Percentiles rank a stretch among this genome's conserved stretches.
Evolutionary conservation across 305 asterid species (phyloP).

Genomic region (Solanum hybrid): DNA sequence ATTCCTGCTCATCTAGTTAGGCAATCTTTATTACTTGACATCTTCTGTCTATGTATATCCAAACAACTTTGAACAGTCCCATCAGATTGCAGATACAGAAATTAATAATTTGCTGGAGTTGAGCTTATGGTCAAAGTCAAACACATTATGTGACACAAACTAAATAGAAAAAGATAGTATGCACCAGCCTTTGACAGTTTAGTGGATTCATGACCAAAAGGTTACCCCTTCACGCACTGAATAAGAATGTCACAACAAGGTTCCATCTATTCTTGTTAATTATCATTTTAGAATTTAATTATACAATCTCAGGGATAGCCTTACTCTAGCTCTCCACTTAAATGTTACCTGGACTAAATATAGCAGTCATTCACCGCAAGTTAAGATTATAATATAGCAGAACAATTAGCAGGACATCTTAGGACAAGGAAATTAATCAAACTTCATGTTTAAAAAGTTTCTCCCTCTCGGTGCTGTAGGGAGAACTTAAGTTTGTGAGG

Average conservation of each 20-base stretch:
- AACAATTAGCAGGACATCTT: neutral
- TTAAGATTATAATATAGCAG: neutral
- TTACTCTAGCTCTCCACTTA: neutral
- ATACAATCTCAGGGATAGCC: neutral
- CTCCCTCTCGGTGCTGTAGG: neutral
- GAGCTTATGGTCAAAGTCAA: neutral
- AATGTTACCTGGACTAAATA: neutral
- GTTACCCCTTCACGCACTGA: neutral
- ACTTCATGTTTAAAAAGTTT: neutral
- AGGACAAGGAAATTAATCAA: neutral
- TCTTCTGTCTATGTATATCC: neutral
- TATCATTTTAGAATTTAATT: neutral
- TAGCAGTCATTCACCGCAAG: neutral
- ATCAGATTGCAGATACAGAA: neutral
- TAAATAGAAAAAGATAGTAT: neutral
- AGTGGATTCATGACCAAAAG: neutral
- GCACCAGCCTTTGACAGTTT: neutral
- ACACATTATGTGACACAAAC: neutral
- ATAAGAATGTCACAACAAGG: neutral
- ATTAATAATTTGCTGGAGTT: neutral
- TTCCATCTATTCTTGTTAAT: neutral
- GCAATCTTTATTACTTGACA: neutral
- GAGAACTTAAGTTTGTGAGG: slow-evolving; percentile 1
- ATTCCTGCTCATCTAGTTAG: neutral
- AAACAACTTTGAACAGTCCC: neutral